phyloP scores from a whole-genome alignment of 2,329 filamentous ascomycete genomes.

The Arachnopeziza araneosa region DNA sequence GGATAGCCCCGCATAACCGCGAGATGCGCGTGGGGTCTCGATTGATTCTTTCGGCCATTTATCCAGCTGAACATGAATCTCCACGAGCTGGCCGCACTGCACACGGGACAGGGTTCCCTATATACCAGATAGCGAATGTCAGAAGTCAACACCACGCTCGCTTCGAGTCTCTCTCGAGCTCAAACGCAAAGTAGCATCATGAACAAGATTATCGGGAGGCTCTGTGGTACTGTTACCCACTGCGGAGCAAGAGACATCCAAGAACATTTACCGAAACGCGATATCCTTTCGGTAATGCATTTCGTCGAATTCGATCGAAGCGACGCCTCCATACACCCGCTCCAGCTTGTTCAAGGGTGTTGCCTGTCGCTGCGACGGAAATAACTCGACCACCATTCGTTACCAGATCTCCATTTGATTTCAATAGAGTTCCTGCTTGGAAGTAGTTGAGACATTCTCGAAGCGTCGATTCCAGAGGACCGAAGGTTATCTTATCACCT shows the following conservation, averaged over 20 bases:
- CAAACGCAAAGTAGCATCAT: neutral
- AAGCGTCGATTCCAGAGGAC: neutral
- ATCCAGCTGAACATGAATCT: too few species aligned
- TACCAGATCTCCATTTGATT: neutral
- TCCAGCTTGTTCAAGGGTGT: neutral
- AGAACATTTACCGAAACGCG: neutral
- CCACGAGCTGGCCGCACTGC: too few species aligned
- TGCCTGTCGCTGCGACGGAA: neutral
- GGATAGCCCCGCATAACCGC: too few species aligned
- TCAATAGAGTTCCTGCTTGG: neutral
- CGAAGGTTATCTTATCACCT: slow-evolving; percentile 38
- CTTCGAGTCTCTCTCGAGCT: neutral
- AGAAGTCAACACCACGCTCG: too few species aligned
- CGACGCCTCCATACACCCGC: neutral
- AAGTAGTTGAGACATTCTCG: neutral
- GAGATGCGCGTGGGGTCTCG: too few species aligned
- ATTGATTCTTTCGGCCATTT: too few species aligned
- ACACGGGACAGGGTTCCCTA: too few species aligned
- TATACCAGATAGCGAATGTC: too few species aligned
- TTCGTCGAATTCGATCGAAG: neutral
- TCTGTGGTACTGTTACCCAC: neutral
- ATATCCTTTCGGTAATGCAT: neutral
- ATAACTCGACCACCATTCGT: neutral
- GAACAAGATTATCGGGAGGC: neutral
- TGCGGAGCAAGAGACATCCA: neutral